These are phyloP conservation scores for Saccharomycopsis schoenii DNA, from an alignment of 805 yeast genomes.

Conservation along the genomic window DNA sequence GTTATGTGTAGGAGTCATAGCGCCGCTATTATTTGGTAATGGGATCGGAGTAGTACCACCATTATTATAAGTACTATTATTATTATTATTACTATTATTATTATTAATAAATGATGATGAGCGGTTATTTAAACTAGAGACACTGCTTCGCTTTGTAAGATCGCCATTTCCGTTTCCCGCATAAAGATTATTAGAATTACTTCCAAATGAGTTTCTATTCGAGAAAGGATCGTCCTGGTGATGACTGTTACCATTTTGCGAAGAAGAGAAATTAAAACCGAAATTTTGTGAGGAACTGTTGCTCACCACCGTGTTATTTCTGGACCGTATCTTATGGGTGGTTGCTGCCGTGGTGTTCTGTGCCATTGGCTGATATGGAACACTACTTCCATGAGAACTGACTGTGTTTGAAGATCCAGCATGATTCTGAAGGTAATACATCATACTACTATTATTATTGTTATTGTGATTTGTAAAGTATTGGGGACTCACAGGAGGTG, in stretches of 20 bases:
- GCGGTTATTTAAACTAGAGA: neutral
- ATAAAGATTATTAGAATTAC: neutral
- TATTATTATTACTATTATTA: neutral
- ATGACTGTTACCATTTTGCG: neutral
- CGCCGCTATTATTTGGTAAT: neutral
- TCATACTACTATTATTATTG: constrained; percentile 3
- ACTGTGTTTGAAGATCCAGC: neutral
- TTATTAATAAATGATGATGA: neutral
- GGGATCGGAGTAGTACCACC: neutral
- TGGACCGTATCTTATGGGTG: neutral
- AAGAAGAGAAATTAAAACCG: neutral
- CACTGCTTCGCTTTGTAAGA: neutral
- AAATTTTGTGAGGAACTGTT: neutral
- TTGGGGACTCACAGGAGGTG: constrained; percentile 16
- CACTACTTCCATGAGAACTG: neutral
- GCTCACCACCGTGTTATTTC: neutral
- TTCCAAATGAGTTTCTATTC: neutral
- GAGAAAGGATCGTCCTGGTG: neutral
- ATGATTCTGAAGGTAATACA: neutral
- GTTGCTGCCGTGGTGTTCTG: neutral
- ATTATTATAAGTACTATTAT: neutral
- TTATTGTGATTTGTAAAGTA: constrained; percentile 1
- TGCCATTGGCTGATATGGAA: neutral
- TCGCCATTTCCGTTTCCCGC: neutral
- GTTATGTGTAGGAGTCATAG: neutral